Evolutionary conservation across 441 rosid species (phyloP).

Genomic region (Rhodomyrtus psidioides): DNA sequence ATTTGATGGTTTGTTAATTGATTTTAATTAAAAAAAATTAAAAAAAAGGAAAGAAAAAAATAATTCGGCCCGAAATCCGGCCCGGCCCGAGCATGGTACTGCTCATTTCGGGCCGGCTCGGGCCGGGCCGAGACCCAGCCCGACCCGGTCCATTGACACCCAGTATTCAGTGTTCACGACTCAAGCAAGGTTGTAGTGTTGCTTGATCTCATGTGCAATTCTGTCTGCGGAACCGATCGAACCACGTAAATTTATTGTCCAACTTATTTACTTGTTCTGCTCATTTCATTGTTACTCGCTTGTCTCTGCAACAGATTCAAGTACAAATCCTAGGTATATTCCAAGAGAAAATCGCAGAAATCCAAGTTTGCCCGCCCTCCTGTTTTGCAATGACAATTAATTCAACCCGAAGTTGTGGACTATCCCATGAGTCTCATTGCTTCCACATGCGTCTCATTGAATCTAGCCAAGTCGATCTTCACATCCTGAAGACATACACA

Average conservation of each 20-base stretch:
- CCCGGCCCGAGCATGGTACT: too few relatives aligned
- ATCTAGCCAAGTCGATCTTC: slow-evolving; percentile 16
- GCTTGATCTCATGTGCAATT: neutral
- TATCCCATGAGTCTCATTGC: slow-evolving; percentile 8
- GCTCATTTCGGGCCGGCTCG: too few relatives aligned
- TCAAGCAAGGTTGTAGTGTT: neutral
- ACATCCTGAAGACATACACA: slow-evolving; percentile 21
- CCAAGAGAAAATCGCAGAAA: neutral
- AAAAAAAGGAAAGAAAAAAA: too few relatives aligned
- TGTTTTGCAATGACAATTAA: neutral
- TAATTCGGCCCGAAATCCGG: too few relatives aligned
- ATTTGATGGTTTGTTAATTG: too few relatives aligned
- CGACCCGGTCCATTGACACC: too few relatives aligned
- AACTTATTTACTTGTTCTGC: neutral
- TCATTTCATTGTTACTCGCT: neutral
- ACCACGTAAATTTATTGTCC: neutral
- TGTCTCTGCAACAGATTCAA: neutral
- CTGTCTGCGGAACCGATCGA: neutral
- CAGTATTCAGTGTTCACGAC: too few relatives aligned
- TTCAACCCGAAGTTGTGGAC: neutral
- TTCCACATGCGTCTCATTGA: slow-evolving; percentile 11
- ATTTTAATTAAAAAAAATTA: too few relatives aligned
- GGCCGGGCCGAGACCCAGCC: too few relatives aligned
- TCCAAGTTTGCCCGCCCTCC: neutral
- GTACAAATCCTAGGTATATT: neutral